Evolutionary conservation across 108 stramenopile species (phyloP), one percentile per base, ranked within the genome.

Genomic region (Skeletonema costatum): DNA sequence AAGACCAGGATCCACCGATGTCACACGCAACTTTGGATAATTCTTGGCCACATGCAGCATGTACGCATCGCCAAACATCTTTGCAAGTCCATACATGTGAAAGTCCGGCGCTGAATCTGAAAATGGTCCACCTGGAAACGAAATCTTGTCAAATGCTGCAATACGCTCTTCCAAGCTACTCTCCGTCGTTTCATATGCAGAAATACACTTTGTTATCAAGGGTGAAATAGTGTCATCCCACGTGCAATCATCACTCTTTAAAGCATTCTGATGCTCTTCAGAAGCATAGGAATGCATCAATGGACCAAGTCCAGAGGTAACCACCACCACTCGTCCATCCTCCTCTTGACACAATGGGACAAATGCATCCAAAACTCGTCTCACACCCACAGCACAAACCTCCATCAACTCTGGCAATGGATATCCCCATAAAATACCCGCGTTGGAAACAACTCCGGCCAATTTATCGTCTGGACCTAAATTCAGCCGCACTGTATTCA

Each of bases 31-130:
- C 9, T 72, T 73, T 2, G 76, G 76, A 77, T 77, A 73, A 5
- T 41, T 33, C 31, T 46, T 31, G 12, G 80, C 59, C 32, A 71
- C 14, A 11, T 19, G 17, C 13, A 30, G 38, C 81, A 82, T 82
- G 71, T 77, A 77, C 2, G 76, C 76, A 67, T 82, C 81, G 0
- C 76, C 81, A 73, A 82, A 82, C 81, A 82, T 82, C 62, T 82
- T 82, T 30, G 81, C 14, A 14, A 82, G 60, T 16, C 81, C 81
- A 50, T 82, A 82, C 81, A 77, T 77, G 66, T 82, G 81, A 77
- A 82, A 82, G 51, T 77, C 81, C 0, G 81, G 81, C 2, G 76
- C 81, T 5, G 76, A 19, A 0, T 73, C 76, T 17, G 81, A 76
- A 60, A 82, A 82, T 6, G 81, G 81, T 16, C 81, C 81, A 25